Percentiles rank a stretch among this genome's conserved stretches.
phyloP scores from a whole-genome alignment of 2,329 filamentous ascomycete genomes.

The Ascochyta viciae-villosae region DNA sequence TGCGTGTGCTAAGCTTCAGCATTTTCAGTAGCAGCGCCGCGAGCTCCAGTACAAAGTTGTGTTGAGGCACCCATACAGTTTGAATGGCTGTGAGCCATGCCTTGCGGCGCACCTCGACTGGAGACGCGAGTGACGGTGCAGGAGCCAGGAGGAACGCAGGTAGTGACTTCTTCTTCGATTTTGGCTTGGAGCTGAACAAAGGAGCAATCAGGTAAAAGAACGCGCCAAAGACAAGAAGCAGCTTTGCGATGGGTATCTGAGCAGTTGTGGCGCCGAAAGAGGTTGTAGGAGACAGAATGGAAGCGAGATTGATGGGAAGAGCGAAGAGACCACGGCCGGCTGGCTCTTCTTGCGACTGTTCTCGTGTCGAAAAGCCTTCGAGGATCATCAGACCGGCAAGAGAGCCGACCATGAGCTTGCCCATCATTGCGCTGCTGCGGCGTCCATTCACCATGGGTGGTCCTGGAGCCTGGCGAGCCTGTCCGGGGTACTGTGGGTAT shows the following conservation, averaged over 20 bases:
- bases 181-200: conserved; percentile 64
- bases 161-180: conserved; percentile 58
- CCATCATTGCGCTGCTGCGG: conserved; percentile 59
- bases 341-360: conserved; percentile 60
- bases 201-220: conserved; percentile 65
- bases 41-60: conserved; percentile 85
- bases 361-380: conserved; percentile 74
- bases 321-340: conserved; percentile 52
- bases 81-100: conserved; percentile 95
- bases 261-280: conserved; percentile 41
- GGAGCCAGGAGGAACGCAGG: conserved; percentile 51
- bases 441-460: conserved; percentile 51
- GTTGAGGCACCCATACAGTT: conserved; percentile 87
- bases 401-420: conserved; percentile 90
- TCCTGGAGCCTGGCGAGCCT: conserved; percentile 30
- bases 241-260: conserved; percentile 57
- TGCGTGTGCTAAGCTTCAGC: conserved; percentile 79
- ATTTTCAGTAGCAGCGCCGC: conserved; percentile 81
- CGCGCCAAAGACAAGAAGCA: conserved; percentile 59
- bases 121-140: conserved; percentile 77
- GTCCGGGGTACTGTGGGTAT: conserved; percentile 43
- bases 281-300: conserved; percentile 40
- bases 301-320: conserved; percentile 47
- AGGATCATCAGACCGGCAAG: conserved; percentile 91
- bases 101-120: conserved; percentile 83